Evolutionary conservation across 345 rosid genomes (phyloP).

Genomic region (Boechera divaricarpa): DNA sequence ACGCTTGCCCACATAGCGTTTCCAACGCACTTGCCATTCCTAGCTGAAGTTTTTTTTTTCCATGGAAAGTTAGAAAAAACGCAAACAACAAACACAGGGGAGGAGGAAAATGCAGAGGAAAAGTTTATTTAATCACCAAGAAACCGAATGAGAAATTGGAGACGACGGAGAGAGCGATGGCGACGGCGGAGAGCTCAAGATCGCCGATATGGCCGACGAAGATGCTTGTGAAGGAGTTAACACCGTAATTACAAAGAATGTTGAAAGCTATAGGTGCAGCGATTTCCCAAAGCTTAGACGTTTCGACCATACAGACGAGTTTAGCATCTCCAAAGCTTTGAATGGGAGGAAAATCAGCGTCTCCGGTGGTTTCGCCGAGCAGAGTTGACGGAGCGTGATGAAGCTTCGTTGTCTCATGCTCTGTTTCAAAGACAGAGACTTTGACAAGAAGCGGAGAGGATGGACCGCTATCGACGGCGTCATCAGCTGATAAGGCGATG

Average conservation of each 20-base stretch:
- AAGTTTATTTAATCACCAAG: constrained; percentile 52
- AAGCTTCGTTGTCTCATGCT: constrained; percentile 55
- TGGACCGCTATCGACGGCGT: constrained; percentile 29
- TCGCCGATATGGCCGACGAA: constrained; percentile 93
- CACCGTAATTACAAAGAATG: constrained; percentile 82
- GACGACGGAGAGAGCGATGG: constrained; percentile 82
- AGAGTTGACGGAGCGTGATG: constrained; percentile 64
- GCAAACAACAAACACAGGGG: not conserved
- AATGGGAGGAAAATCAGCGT: constrained; percentile 60
- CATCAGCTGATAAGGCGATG: constrained; percentile 22
- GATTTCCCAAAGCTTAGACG: constrained; percentile 75
- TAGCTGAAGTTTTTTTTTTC: constrained; percentile 54
- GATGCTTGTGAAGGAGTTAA: constrained; percentile 88
- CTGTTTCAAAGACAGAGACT: constrained; percentile 41
- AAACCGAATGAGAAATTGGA: constrained; percentile 94
- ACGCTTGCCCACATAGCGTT: constrained; percentile 95
- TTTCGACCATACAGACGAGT: constrained; percentile 55
- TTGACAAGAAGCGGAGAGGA: constrained; percentile 36
- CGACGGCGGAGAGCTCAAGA: constrained; percentile 88
- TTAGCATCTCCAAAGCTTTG: constrained; percentile 56
- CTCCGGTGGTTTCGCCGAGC: constrained; percentile 49
- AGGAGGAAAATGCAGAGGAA: not conserved
- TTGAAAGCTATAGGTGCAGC: constrained; percentile 94
- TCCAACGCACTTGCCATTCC: constrained; percentile 98
- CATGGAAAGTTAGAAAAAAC: constrained; percentile 4